Evolutionary conservation across 164 flowering plant genomes (phyloP), one percentile per base, ranked within the genome.

Genomic region (Saururus chinensis): DNA sequence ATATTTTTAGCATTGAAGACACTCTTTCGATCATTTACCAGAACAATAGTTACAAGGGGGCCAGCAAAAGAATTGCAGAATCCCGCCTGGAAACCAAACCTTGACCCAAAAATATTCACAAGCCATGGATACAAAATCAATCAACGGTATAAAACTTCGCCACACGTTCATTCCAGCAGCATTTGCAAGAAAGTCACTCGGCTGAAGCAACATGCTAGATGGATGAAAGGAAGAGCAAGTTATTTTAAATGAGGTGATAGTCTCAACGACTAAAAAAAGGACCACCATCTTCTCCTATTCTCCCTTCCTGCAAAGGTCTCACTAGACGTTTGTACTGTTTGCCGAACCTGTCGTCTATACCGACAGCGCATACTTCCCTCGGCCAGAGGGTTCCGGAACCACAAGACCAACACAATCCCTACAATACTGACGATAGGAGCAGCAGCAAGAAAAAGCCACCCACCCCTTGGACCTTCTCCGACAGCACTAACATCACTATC

Each of bases 361-460:
- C 64, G 63, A 53, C 57, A 45, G 20, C 49, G 70, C 8, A 61
- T 60, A 25, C 75, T 71, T 63, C 79, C 61, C 41, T 64, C 78
- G 40, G 52, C 67, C 52, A 68, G 64, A 55, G 87, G 83, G 59
- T 76, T 85, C 40, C 86, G 77, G 45, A 85, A 75, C 84, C 92
- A 87, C 60, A 87, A 42, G 41, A 83, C 84, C 59, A 92, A 80
- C 41, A 68, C 95, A 20, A 87, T 68, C 13, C 98, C 96, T n/a
- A 85, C 76, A 20, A 91, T 74, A 58, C 93, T 68, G 0, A 82
- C 81, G 68, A 87, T 68, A 9, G 96, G 98, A 64, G 88, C 83
- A 68, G 95, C 89, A 64, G 86, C 88, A 66, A 79, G 68, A 20
- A 85, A 71, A 58, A 85, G 64, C 95, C 96, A 89, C 57, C 89